Conservation (phyloP, 2,329 filamentous ascomycete species). For the Dactylellina sp. region DNA sequence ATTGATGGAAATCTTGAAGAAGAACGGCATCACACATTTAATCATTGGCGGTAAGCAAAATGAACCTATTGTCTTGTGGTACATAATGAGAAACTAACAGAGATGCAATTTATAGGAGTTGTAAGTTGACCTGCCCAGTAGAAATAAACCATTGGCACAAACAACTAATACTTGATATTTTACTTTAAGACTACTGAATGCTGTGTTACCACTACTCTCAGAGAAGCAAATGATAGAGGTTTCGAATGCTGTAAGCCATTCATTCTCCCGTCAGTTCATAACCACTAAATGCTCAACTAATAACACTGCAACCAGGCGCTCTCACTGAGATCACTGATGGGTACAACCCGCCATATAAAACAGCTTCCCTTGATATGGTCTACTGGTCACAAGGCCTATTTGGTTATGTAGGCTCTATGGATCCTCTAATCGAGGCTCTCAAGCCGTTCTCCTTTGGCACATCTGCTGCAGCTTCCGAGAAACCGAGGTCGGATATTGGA, state of each 20-base stretch:
- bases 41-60: slow-evolving; percentile 63
- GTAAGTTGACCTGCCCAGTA: slow-evolving; percentile 23
- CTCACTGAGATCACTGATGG: slow-evolving; percentile 64
- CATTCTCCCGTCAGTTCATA: background rate
- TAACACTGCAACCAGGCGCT: slow-evolving; percentile 60
- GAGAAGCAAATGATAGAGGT: slow-evolving; percentile 72
- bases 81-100: background rate
- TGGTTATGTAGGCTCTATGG: slow-evolving; percentile 61
- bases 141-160: slow-evolving; percentile 9
- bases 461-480: background rate
- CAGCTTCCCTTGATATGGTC: slow-evolving; percentile 63
- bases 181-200: slow-evolving; percentile 62
- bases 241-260: slow-evolving; percentile 69
- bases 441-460: slow-evolving; percentile 27
- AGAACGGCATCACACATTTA: slow-evolving; percentile 71
- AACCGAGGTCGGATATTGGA: slow-evolving; percentile 49
- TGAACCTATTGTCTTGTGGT: slow-evolving; percentile 61
- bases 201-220: slow-evolving; percentile 70
- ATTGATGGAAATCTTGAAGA: slow-evolving; percentile 69
- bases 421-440: slow-evolving; percentile 44
- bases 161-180: slow-evolving; percentile 36
- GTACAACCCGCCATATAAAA: slow-evolving; percentile 62
- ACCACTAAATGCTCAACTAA: background rate
- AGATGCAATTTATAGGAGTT: slow-evolving; percentile 39
- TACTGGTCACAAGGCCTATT: slow-evolving; percentile 63